Evolutionary conservation across 257 asterid species (phyloP).

Genomic region (Anisodus tanguticus): DNA sequence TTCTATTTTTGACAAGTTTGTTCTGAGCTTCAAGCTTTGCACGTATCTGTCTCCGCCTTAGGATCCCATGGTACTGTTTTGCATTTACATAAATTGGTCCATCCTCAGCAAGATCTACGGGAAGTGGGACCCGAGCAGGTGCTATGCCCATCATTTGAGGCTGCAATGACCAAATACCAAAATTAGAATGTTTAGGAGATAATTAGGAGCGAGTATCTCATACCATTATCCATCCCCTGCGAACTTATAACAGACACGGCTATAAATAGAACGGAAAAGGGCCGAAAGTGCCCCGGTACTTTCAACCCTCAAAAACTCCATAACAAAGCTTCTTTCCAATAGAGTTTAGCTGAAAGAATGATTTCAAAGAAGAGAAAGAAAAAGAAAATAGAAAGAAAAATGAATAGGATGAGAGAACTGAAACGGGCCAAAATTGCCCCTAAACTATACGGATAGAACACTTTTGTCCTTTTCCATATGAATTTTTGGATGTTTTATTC

Average conservation of each 20-base stretch:
- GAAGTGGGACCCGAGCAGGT: constrained; percentile 78
- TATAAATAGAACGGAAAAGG: too few species aligned
- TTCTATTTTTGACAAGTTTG: constrained; percentile 78
- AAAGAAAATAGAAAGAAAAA: too few species aligned
- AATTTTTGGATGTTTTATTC: too few species aligned
- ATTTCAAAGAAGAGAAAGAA: too few species aligned
- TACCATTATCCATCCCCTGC: background rate
- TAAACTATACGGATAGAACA: too few species aligned
- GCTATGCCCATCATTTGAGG: constrained; percentile 63
- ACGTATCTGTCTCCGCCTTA: constrained; percentile 85
- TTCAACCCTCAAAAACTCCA: too few species aligned
- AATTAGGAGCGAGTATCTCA: background rate
- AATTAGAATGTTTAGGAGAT: background rate
- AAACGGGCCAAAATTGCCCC: too few species aligned
- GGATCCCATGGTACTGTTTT: constrained; percentile 87
- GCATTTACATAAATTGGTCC: constrained; percentile 95
- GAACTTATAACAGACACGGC: background rate
- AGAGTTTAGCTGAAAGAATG: too few species aligned
- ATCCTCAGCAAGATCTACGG: constrained; percentile 78
- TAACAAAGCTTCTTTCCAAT: too few species aligned
- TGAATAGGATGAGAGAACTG: too few species aligned
- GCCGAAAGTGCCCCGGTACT: too few species aligned
- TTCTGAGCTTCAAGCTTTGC: constrained; percentile 97
- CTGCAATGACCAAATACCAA: constrained; percentile 51
- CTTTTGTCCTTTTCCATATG: too few species aligned